Conservation (phyloP, 768 basidiomycete genomes). For the Leccinellum albellum region DNA sequence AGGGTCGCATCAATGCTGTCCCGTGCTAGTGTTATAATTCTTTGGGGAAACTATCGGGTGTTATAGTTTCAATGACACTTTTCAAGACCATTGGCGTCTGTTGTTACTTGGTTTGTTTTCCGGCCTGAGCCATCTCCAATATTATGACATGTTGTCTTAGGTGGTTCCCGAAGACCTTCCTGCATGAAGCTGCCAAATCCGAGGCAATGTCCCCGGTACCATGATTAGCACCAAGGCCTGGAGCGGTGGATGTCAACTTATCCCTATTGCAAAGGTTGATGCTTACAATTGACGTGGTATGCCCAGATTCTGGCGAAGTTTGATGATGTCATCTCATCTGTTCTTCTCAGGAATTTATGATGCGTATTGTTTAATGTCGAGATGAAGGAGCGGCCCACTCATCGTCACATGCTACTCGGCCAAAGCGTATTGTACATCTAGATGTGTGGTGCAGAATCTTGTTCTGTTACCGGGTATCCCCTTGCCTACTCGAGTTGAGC, state of each 20-base stretch:
- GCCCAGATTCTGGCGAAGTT: not conserved
- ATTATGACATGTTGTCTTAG: not conserved
- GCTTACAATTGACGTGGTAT: not conserved
- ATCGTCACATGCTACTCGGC: not conserved
- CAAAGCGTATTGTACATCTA: not conserved
- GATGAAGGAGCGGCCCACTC: not conserved
- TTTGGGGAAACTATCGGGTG: not conserved
- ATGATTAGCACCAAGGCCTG: not conserved
- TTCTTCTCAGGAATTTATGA: not conserved
- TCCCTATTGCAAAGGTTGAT: not conserved
- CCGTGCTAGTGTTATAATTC: not conserved
- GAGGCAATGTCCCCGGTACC: not conserved
- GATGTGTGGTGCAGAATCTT: not conserved
- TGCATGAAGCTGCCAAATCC: not conserved
- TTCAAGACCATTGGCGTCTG: not conserved
- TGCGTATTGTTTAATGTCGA: not conserved
- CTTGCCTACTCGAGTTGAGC: not conserved
- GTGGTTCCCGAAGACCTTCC: not conserved
- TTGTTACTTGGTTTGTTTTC: not conserved
- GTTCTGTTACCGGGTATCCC: not conserved
- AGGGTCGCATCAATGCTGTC: too few species aligned
- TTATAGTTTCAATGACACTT: not conserved
- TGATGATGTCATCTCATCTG: not conserved
- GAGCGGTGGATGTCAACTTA: not conserved
- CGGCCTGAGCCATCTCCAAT: not conserved